phyloP scores from a whole-genome alignment of 1,284 basidiomycete genomes.

The Volvariella surrecta region DNA sequence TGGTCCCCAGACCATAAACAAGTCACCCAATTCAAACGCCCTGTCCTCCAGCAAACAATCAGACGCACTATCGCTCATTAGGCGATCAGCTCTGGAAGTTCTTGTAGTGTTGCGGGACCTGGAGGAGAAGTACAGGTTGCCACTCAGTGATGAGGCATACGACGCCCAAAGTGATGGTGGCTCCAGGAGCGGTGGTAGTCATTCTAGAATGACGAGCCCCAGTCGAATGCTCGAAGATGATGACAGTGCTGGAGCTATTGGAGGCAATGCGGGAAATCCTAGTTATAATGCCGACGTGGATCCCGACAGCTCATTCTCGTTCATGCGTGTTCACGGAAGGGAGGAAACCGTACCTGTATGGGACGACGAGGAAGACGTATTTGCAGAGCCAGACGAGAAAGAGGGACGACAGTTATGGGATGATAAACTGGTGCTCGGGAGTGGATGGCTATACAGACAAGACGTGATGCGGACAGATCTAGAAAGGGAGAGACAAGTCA shows the following conservation, averaged over 20 bases:
- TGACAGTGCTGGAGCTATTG: conserved; percentile 22
- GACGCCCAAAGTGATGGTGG: conserved; percentile 65
- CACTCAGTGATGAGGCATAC: conserved; percentile 65
- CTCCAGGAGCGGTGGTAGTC: conserved; percentile 26
- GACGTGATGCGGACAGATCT: conserved; percentile 52
- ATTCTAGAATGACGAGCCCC: conserved; percentile 40
- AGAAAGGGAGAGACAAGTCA: conserved; percentile 43
- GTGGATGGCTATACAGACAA: conserved; percentile 72
- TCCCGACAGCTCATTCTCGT: conserved; percentile 49
- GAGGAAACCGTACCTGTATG: conserved; percentile 65
- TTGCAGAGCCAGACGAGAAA: conserved; percentile 42
- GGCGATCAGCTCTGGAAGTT: conserved; percentile 69
- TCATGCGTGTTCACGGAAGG: conserved; percentile 59
- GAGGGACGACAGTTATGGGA: conserved; percentile 69
- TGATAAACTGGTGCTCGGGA: conserved; percentile 64
- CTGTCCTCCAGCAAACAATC: conserved; percentile 12
- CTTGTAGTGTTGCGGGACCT: conserved; percentile 63
- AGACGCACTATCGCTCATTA: conserved; percentile 60
- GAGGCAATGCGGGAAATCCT: conserved; percentile 7
- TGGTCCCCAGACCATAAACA: conserved; percentile 17
- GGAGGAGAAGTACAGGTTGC: conserved; percentile 58
- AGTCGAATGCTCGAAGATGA: conserved; percentile 30
- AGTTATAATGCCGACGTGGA: conserved; percentile 25
- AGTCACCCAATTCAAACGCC: conserved; percentile 8
- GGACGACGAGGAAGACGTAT: conserved; percentile 61